Base-by-base conservation (phyloP, 164 flowering plant genomes). In the Stephania cephalantha region DNA sequence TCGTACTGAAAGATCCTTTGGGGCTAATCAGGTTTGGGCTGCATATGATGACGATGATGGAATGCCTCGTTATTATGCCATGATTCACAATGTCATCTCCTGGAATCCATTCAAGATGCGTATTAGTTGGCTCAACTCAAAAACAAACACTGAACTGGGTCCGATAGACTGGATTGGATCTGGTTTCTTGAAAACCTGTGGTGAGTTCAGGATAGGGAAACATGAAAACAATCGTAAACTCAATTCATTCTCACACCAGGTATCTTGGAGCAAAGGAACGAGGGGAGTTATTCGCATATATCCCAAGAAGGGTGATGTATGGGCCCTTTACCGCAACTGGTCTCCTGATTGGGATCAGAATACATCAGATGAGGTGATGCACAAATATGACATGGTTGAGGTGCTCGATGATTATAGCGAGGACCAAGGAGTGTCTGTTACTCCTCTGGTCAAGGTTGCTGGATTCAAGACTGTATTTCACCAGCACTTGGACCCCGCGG, bases 261-360 rank as follows among this genome's bases (percentile, higher is more conserved):
- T 88, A 68, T 78, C 76, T 65, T 87, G 88, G 87, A 76, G 82
- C 73, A 88, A 86, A 79, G 91, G 89, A 6, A 13, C 53, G 1
- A 75, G 82, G 7, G 96, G 96, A 10, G 82, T 78, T n/a, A 78
- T 90, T 74, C 70, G 78, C 22, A 87, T 91, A 79, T 79, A 75
- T 77, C 96, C 96, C 1, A 82, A 79, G 68, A 88, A 85, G 75
- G 89, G 91, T n/a, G 91, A 91, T 53, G 85, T 90, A 22, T 91
- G 96, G 96, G 96, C 96, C 58, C 78, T 89, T 12, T 91, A 91
- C 68, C 82, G 90, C 73, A 84, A 90, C 73, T 91, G 96, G 96
- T 88, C 92, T 11, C 82, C 87, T 44, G 86, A 86, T 50, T 91
- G 96, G 96, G 84, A 87, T 75, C 87, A 87, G 74, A 75, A 79